phyloP scores from a whole-genome alignment of 1,284 basidiomycete species.

The Tilletiaria anomala region DNA sequence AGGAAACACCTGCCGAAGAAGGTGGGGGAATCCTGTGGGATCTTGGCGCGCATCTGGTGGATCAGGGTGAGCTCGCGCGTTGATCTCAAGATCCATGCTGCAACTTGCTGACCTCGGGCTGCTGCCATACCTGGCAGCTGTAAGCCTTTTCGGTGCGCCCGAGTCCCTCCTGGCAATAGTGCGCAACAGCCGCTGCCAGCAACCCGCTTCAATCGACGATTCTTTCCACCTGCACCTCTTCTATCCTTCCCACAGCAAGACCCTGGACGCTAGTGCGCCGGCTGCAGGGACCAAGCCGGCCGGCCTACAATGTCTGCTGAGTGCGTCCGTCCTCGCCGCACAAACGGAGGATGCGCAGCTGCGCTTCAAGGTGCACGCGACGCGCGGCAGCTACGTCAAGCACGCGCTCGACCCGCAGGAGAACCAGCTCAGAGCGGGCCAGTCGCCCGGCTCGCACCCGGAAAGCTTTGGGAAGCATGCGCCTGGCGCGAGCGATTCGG shows the following conservation, averaged over 20 bases:
- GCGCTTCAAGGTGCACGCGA: conserved; percentile 28
- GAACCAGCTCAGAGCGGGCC: conserved; percentile 31
- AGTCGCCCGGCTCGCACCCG: conserved; percentile 18
- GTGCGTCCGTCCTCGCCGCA: conserved; percentile 28
- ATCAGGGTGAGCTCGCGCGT: conserved; percentile 16
- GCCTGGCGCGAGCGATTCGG: conserved; percentile 1
- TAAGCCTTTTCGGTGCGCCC: conserved; percentile 32
- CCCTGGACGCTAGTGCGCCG: conserved; percentile 15
- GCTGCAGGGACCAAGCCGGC: conserved; percentile 20
- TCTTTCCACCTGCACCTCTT: conserved; percentile 29
- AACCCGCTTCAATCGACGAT: conserved; percentile 23
- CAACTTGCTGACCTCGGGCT: not conserved
- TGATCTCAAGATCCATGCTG: not conserved
- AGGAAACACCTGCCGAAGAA: conserved; percentile 17
- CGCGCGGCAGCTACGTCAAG: conserved; percentile 29
- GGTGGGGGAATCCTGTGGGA: conserved; percentile 37
- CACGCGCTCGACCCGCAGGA: conserved; percentile 34
- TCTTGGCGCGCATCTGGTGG: conserved; percentile 30
- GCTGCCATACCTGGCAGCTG: conserved; percentile 3
- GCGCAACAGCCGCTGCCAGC: conserved; percentile 24
- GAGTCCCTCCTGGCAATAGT: conserved; percentile 24
- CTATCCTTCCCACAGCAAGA: conserved; percentile 18
- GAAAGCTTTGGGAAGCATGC: conserved; percentile 31
- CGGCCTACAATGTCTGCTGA: conserved; percentile 20
- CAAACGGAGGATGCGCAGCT: conserved; percentile 29